phyloP scores from a whole-genome alignment of 495 filamentous ascomycete genomes.

The Aspergillus asperescens region DNA sequence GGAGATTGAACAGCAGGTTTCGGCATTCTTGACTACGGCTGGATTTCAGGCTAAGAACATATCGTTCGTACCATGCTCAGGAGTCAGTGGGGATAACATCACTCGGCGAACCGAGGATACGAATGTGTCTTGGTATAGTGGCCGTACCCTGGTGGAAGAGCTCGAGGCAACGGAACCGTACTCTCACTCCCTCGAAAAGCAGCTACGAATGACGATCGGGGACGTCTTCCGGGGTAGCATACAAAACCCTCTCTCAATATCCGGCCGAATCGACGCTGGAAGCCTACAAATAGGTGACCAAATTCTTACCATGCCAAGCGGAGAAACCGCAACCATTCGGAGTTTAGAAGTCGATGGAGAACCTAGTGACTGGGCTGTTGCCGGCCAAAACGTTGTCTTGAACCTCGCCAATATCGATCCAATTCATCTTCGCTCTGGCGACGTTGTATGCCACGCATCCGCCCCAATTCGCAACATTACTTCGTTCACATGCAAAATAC shows the following conservation, averaged over 20 bases:
- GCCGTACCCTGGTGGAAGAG: conserved; percentile 72
- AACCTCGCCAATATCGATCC: conserved; percentile 84
- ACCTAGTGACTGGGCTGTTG: conserved; percentile 83
- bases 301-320: conserved; percentile 71
- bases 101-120: conserved; percentile 52
- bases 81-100: conserved; percentile 83
- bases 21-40: conserved; percentile 72
- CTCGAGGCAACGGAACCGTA: conserved; percentile 74
- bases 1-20: conserved; percentile 79
- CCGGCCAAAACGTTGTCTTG: conserved; percentile 80
- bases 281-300: conserved; percentile 77
- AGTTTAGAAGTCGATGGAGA: conserved; percentile 69
- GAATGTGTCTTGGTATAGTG: conserved; percentile 68
- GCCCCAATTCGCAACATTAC: conserved; percentile 63
- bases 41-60: conserved; percentile 77
- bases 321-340: conserved; percentile 72
- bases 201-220: conserved; percentile 75
- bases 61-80: conserved; percentile 82
- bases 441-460: conserved; percentile 70
- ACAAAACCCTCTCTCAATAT: conserved; percentile 68
- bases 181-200: conserved; percentile 65
- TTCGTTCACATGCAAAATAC: conserved; percentile 70
- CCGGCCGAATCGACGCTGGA: conserved; percentile 82
- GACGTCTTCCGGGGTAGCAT: conserved; percentile 78
- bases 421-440: conserved; percentile 73